Evolutionary conservation across 2,329 filamentous ascomycete genomes (phyloP), one percentile per base, ranked within the genome.

Genomic region (Colletotrichum tanaceti): DNA sequence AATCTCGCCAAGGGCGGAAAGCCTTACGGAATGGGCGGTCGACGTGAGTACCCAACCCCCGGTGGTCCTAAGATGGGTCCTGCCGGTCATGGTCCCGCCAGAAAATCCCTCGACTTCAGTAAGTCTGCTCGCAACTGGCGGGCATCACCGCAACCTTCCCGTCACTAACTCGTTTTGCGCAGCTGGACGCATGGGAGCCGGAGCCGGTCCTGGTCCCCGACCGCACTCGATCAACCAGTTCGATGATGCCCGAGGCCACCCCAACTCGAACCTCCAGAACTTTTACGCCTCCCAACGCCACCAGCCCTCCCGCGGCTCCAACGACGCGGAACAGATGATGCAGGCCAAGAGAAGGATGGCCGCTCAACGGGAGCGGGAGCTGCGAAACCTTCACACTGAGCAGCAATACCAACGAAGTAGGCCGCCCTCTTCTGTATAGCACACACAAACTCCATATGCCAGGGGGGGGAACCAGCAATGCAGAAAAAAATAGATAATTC

Each of bases 381-480:
- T 99, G 82, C 93, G 96, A 83, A 99, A 98, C 84, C 97, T 98
- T 85, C 96, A 99, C 85, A 97, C 98, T 85, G 96, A 99, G 89
- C 96, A 99, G 89, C 96, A 99, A 90, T 98, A 97, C 85, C 97
- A 98, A 87, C 91, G 95, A 93, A 98, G 96, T 98, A 93, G 90
- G 92, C 90, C 90, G 82, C 88, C 89, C 88, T 88, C 87, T 87
- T 86, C 88, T 89, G 87, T 87, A 89, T 91, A 90, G 88, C 87
- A 85, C 79, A 85, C 79, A 84, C 82, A 82, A 81, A 71, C 74
- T 76, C 78, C 79, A 75, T 78, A 77, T 77, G 76, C 75, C 77
- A 79, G 77, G 65, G 70, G 67, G 67, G 72, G 52, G 55, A 72
- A 76, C 44, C 66, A 60, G 76, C 77, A 79, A 78, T 68, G 70